Base-by-base conservation (phyloP, 176 grass and related monocot species). In the Aegilops umbellulata region DNA sequence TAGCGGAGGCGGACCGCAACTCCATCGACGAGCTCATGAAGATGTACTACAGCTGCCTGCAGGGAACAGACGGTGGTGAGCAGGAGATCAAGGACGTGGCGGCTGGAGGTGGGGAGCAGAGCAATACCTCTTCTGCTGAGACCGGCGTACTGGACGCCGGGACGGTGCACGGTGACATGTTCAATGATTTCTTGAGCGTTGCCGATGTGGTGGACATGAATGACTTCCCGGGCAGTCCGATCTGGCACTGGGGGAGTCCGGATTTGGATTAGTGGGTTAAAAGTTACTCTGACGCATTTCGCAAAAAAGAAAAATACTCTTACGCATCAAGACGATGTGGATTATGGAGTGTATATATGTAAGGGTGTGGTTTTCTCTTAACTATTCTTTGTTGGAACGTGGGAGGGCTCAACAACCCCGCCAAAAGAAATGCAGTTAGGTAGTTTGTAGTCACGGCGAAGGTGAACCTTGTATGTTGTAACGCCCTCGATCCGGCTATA, bases 21-120 rank as follows among this genome's bases (percentile, higher is more conserved):
- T 83, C 85, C 27, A 87, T 91, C 30, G 85, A 80, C 6, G 85
- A 91, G 85, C 84, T 91, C 76, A 80, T 91, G 67, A 91, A 36
- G 66, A 64, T 91, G 46, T 87, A 91, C 63, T 87, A 73, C 75
- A 72, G 47, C 49, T 89, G 83, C 60, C 26, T 89, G 61, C 78
- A 86, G 70, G 88, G 88, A 34, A 76, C 77, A 8, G 77, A 74
- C 16, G 69, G 14, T 51, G 76, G 25, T 5, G 42, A 66, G 42
- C 19, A 29, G 9, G 30, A 80, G 61, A 20, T 9, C 5, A 81
- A 85, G 16, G 31, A 10, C 42, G 60, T 27, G 31, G 31, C 47
- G 32, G 42, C 8, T 58, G 66, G 67, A 20, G 51, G 6, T 29
- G n/a, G 35, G 35, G 77, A 84, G 38, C 83, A 90, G 58, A 16